phyloP scores from a whole-genome alignment of 1,139 yeast species.

The Arxiozyma slooffiae region DNA sequence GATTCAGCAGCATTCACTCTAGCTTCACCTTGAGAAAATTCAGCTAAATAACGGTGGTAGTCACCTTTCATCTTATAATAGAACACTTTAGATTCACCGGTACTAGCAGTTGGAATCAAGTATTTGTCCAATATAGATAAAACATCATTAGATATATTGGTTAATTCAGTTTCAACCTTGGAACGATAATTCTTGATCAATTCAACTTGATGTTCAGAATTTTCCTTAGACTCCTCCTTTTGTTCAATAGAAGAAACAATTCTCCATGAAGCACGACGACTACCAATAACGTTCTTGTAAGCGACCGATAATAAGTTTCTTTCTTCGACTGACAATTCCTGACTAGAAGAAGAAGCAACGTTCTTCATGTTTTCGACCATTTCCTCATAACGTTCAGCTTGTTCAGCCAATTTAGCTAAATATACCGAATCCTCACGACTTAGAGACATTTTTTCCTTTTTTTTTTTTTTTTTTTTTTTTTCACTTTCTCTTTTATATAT shows the following conservation, averaged over 20 bases:
- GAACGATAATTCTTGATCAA: constrained; percentile 91
- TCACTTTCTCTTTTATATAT: no score
- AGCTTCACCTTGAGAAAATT: constrained; percentile 83
- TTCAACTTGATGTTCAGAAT: constrained; percentile 58
- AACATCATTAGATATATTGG: constrained; percentile 90
- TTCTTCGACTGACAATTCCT: constrained; percentile 93
- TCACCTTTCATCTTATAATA: constrained; percentile 99
- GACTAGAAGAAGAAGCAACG: constrained; percentile 90
- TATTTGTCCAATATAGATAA: constrained; percentile 78
- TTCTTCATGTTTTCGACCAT: constrained; percentile 98
- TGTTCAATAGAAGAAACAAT: constrained; percentile 95
- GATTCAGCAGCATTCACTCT: constrained; percentile 88
- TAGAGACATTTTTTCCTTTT: constrained; percentile 45
- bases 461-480: neutral
- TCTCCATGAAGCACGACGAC: constrained; percentile 99
- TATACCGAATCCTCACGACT: constrained; percentile 98
- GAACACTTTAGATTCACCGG: constrained; percentile 96
- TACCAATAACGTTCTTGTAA: constrained; percentile 96
- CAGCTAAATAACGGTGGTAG: constrained; percentile 97
- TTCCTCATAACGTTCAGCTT: constrained; percentile 99
- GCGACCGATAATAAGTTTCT: constrained; percentile 95
- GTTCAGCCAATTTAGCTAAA: constrained; percentile 98
- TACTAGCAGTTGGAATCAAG: constrained; percentile 86
- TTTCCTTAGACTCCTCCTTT: constrained; percentile 94
- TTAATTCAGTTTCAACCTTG: constrained; percentile 87